Evolutionary conservation across 2,329 filamentous ascomycete species (phyloP).

Genomic region (Venturia nashicola): DNA sequence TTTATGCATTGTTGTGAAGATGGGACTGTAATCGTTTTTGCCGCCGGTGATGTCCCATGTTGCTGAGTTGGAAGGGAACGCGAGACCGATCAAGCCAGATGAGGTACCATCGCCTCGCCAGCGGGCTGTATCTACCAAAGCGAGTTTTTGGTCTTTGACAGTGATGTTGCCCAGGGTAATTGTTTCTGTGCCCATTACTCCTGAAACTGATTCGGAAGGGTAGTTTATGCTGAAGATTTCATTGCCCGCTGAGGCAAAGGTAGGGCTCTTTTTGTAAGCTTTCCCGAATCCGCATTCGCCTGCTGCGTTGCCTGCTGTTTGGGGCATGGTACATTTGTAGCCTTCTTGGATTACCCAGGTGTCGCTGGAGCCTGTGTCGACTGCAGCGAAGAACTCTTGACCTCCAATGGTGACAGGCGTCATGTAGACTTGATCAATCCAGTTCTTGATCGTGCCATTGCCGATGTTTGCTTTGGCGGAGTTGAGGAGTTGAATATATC

Average conservation of each 20-base stretch:
- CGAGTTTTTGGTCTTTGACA: slow-evolving; percentile 5
- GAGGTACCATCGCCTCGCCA: slow-evolving; percentile 10
- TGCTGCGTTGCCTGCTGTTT: not conserved
- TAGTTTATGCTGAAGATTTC: slow-evolving; percentile 9
- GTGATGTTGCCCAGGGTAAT: slow-evolving; percentile 8
- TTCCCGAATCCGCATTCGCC: slow-evolving; percentile 6
- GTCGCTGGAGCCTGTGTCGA: slow-evolving; percentile 10
- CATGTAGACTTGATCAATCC: slow-evolving; percentile 4
- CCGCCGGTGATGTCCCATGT: not conserved
- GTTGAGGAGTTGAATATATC: slow-evolving; percentile 1
- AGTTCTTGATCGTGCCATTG: slow-evolving; percentile 3
- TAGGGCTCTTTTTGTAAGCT: slow-evolving; percentile 6
- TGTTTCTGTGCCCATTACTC: slow-evolving; percentile 8
- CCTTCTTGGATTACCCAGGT: slow-evolving; percentile 9
- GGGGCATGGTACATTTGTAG: slow-evolving; percentile 7
- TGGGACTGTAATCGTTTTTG: slow-evolving; percentile 2
- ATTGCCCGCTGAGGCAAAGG: not conserved
- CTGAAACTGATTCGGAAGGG: slow-evolving; percentile 6
- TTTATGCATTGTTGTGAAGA: slow-evolving; percentile 6
- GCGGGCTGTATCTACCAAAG: slow-evolving; percentile 4
- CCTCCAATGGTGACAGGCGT: slow-evolving; percentile 7
- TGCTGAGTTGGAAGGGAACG: slow-evolving; percentile 8
- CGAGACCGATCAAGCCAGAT: slow-evolving; percentile 10
- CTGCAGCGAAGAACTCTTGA: slow-evolving; percentile 7
- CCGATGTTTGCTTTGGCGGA: not conserved